Base-by-base conservation (phyloP, 805 yeast species). In the Wickerhamomyces hampshirensis region DNA sequence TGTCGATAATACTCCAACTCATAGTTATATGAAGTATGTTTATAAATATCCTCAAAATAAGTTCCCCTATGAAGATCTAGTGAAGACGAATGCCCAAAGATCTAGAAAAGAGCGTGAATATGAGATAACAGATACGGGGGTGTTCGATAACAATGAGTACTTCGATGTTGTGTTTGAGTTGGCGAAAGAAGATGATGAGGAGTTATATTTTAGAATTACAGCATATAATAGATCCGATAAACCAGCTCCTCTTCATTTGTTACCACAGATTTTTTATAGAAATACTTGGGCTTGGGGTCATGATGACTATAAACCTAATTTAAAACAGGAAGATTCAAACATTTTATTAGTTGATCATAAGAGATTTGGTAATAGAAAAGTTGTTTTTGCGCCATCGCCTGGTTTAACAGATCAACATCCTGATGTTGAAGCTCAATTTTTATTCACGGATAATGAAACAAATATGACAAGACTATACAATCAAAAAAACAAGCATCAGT, bases 241-340 rank as follows among this genome's bases (percentile, higher is more conserved):
- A 37, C 71, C 93, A 5, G 96, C 96, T n/a, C 94, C 95, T 2
- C 65, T 88, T 41, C 95, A 87, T 59, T 72, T 89, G 30, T 60
- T 84, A 42, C 97, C 97, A 8, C 96, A 88, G 47, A 62, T 85
- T 21, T 77, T 79, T 46, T 84, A 80, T 62, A 73, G 96, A 63
- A 88, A 88, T 62, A 84, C 93, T 12, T 88, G 97, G 97, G 66
- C 82, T n/a, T 88, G 96, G 96, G 86, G 89, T 31, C 63, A 71
- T 42, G 77, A 73, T 39, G 62, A 61, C 28, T 55, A 62, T 30
- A 65, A 66, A 37, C 87, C 88, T 10, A 50, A 57, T 12, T 55
- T 77, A 44, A 60, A 59, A 16, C 58, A 63, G 31, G 65, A 63
- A 23, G 55, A 66, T 26, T 65, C 67, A 39, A 63, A 78, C 26